Conservation (phyloP, 2,329 filamentous ascomycete species). For the Xylaria multiplex region DNA sequence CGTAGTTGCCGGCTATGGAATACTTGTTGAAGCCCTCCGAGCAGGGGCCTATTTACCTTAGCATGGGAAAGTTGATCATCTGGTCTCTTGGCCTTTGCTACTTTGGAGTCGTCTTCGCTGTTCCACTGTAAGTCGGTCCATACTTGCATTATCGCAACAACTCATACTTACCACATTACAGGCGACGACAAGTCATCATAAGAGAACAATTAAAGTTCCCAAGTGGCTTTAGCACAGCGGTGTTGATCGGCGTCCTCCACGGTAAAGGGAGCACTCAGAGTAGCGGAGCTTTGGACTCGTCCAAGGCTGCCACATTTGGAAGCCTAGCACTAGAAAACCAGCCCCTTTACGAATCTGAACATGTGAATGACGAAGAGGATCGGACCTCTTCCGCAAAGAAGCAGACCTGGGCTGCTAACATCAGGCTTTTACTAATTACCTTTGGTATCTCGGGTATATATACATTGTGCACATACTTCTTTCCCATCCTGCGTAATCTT, state of each 20-base stretch:
- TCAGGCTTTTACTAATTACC: conserved; percentile 65
- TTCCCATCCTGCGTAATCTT: conserved; percentile 84
- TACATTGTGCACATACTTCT: conserved; percentile 88
- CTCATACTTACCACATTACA: conserved; percentile 42
- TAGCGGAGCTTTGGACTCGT: conserved; percentile 43
- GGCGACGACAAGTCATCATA: conserved; percentile 89
- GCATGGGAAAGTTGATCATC: conserved; percentile 80
- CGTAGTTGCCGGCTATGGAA: conserved; percentile 83
- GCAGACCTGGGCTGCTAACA: conserved; percentile 59
- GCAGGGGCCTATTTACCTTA: conserved; percentile 77
- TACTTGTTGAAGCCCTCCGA: conserved; percentile 83
- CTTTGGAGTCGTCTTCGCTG: conserved; percentile 96
- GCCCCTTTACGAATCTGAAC: conserved; percentile 42
- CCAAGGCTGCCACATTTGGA: conserved; percentile 48
- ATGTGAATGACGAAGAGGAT: conserved; percentile 39
- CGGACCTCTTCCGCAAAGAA: conserved; percentile 50
- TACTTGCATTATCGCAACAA: background rate
- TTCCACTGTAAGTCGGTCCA: conserved; percentile 70
- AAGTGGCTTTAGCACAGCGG: conserved; percentile 91
- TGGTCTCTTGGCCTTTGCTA: conserved; percentile 96
- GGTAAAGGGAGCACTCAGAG: conserved; percentile 61
- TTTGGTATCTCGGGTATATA: conserved; percentile 70
- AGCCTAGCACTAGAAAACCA: conserved; percentile 49
- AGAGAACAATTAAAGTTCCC: conserved; percentile 93
- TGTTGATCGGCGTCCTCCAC: conserved; percentile 92